These are phyloP conservation scores for Polyrhizophydium stewartii DNA, from an alignment of 371 early-diverging fungal species.

Conservation along the genomic window DNA sequence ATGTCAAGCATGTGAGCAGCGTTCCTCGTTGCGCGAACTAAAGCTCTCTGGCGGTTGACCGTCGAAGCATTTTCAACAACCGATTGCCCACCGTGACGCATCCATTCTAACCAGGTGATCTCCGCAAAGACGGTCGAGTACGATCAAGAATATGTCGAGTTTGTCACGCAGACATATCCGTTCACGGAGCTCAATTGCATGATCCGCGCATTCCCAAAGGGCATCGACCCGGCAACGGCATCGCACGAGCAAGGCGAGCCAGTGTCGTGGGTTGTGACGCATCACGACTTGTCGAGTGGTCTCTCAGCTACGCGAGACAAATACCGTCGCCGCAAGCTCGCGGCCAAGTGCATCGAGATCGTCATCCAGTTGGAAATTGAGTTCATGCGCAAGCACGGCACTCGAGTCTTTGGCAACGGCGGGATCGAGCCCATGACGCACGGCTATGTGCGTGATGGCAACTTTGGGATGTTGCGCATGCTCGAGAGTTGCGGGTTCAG, in stretches of 20 bases:
- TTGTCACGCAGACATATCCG: not conserved
- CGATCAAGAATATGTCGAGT: not conserved
- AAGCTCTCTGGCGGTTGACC: no score
- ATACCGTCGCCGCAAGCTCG: no score
- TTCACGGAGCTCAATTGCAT: not conserved
- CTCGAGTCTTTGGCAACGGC: no score
- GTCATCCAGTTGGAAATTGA: not conserved
- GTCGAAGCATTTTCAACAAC: no score
- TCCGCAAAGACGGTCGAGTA: not conserved
- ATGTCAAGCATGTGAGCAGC: no score
- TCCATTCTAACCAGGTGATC: no score
- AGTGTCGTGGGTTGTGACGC: not conserved
- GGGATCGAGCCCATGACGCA: not conserved
- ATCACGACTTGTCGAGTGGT: not conserved
- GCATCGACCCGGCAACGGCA: not conserved
- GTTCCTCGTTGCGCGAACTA: no score
- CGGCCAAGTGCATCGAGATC: not conserved
- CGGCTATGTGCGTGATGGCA: not conserved
- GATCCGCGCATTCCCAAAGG: not conserved
- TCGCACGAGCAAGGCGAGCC: not conserved
- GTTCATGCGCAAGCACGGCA: not conserved
- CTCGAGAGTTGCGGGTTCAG: no score
- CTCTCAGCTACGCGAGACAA: not conserved
- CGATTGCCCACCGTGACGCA: no score
- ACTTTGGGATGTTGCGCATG: not conserved